Evolutionary conservation across 768 basidiomycete species (phyloP).

Genomic region (Trametes punicea): DNA sequence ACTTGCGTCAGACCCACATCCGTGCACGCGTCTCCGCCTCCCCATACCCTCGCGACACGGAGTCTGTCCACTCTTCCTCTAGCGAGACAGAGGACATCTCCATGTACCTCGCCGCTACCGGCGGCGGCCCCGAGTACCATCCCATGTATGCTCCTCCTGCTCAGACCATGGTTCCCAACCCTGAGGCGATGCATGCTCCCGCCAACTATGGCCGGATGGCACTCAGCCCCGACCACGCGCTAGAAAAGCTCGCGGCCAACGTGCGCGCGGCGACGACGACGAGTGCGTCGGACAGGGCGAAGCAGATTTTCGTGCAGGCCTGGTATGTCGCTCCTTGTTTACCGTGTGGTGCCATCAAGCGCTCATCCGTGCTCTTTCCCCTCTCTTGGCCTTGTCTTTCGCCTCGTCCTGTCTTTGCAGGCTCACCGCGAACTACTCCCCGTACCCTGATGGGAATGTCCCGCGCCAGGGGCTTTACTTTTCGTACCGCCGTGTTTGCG

Average conservation of each 20-base stretch:
- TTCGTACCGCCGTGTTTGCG: slow-evolving; percentile 87
- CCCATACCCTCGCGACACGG: slow-evolving; percentile 82
- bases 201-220: slow-evolving; percentile 77
- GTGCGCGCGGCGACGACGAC: slow-evolving; percentile 88
- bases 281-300: slow-evolving; percentile 86
- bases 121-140: slow-evolving; percentile 52
- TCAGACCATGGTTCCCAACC: slow-evolving; percentile 30
- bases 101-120: slow-evolving; percentile 60
- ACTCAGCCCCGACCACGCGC: slow-evolving; percentile 68
- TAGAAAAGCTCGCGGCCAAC: slow-evolving; percentile 85
- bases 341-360: slow-evolving; percentile 9
- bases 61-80: slow-evolving; percentile 83
- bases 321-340: slow-evolving; percentile 52
- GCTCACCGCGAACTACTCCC: slow-evolving; percentile 86
- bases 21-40: slow-evolving; percentile 79
- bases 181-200: slow-evolving; percentile 55
- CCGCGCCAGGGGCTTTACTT: slow-evolving; percentile 93
- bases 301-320: slow-evolving; percentile 90
- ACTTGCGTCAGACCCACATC: slow-evolving; percentile 71
- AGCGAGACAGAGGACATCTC: slow-evolving; percentile 87
- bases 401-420: slow-evolving; percentile 36
- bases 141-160: slow-evolving; percentile 53
- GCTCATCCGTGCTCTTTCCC: slow-evolving; percentile 14
- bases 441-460: slow-evolving; percentile 90
- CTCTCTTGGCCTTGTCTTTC: slow-evolving; percentile 6